Evolutionary conservation across 2,329 filamentous ascomycete genomes (phyloP), one percentile per base, ranked within the genome.

Genomic region (Trichoderma endophyticum): DNA sequence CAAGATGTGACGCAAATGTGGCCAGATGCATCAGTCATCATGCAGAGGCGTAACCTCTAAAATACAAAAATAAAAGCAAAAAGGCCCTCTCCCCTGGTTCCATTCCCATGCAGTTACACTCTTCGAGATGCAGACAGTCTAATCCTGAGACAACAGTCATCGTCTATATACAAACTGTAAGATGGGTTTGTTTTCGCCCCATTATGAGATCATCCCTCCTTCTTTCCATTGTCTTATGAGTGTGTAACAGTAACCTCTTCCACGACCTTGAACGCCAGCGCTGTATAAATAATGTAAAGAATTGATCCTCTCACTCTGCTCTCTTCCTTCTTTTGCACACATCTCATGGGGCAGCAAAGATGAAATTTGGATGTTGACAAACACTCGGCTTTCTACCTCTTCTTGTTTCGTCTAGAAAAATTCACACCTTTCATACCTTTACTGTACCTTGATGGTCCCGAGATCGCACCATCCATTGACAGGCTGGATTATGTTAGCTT

Each of bases 381-480:
- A 30, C 4, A 12, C 1, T 26, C 18, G 18, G 18, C 39, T 54
- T 9, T 36, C 1, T 54, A 21, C 6, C 21, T 24, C 24, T 56
- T 36, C 48, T 7, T 21, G 34, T 5, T 30, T 34, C n/a, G 30
- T 18, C 12, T 39, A 63, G 5, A 9, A 43, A 18, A 7, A 1
- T 9, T 18, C 15, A 7, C 48, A 24, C 21, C 48, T 24, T 54
- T 6, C 15, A 28, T 9, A 1, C 14, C n/a, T 34, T 56, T 59
- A 70, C 34, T 65, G 60, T n/a, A 56, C 71, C 61, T 77, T 73
- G 59, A 82, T 79, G 8, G 76, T 82, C 73, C 84, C 84, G 63
- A 84, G 83, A 48, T 91, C 87, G 77, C 91, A 93, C 91, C 91
- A 93, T 76, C 89, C 85, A 74, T 87, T 92, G 70, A 93, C 84